A percentile compares a stretch with the other conserved stretches of the same genome.
These are phyloP conservation scores for Fusarium clavum DNA, from an alignment of 2,329 filamentous ascomycete species.

Conservation along the genomic window DNA sequence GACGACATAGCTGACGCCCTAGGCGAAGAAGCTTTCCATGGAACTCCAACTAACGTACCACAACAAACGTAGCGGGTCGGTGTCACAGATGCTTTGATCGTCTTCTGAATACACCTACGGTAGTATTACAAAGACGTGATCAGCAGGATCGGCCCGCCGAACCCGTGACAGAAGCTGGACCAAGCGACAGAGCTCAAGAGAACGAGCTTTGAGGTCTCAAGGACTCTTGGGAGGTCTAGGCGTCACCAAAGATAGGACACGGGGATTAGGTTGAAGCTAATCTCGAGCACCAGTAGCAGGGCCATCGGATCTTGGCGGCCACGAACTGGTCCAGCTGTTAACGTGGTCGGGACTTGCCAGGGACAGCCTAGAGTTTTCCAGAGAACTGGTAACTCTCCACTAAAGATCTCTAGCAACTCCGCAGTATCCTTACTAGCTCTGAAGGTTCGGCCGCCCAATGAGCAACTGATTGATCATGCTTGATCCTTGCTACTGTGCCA, in stretches of 20 bases:
- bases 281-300: constrained; percentile 24
- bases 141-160: not conserved
- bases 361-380: constrained; percentile 38
- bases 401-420: constrained; percentile 30
- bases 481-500: constrained; percentile 6
- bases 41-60: not conserved
- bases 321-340: constrained; percentile 20
- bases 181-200: constrained; percentile 9
- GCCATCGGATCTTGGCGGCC: constrained; percentile 27
- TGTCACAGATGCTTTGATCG: not conserved
- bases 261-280: constrained; percentile 25
- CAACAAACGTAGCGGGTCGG: not conserved
- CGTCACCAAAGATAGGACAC: constrained; percentile 2
- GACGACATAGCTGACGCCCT: constrained; percentile 19
- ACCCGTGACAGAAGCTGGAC: constrained; percentile 15
- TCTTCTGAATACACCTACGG: not conserved
- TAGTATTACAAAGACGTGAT: not conserved
- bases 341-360: constrained; percentile 27
- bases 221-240: constrained; percentile 2
- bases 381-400: constrained; percentile 40
- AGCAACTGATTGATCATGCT: constrained; percentile 1
- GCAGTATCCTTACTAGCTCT: constrained; percentile 12
- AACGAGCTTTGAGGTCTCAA: constrained; percentile 19
- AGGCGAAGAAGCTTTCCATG: not conserved
- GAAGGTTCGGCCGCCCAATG: constrained; percentile 30